phyloP scores from a whole-genome alignment of 2,329 filamentous ascomycete species.

The Drechslerella dactyloides region DNA sequence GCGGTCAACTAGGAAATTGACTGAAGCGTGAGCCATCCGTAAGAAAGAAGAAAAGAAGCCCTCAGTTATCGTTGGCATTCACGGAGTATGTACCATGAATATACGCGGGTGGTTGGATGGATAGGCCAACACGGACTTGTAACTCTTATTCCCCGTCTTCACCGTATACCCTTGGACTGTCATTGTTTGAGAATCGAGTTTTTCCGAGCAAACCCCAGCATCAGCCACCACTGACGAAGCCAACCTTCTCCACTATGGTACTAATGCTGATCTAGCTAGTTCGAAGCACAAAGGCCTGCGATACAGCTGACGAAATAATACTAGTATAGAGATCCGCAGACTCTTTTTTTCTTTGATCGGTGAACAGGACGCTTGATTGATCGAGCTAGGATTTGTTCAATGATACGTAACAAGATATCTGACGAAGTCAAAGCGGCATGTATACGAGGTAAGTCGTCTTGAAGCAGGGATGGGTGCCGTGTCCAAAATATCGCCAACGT shows the following conservation, averaged over 20 bases:
- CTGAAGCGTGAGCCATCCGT: no score
- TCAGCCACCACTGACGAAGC: constrained; percentile 29
- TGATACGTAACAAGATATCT: neutral
- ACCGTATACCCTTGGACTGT: constrained; percentile 1
- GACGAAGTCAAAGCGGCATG: constrained; percentile 26
- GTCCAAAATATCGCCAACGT: no score
- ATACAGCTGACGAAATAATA: constrained; percentile 28
- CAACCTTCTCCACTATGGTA: constrained; percentile 9
- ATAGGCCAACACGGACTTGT: constrained; percentile 1
- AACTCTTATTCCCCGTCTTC: neutral
- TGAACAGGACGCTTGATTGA: neutral
- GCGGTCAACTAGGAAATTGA: no score
- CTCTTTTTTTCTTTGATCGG: constrained; percentile 9
- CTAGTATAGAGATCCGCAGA: constrained; percentile 17
- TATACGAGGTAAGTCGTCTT: constrained; percentile 38
- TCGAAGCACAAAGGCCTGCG: constrained; percentile 39
- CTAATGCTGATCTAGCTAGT: constrained; percentile 37
- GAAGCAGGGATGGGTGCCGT: constrained; percentile 38
- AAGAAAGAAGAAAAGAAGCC: no score
- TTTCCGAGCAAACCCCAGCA: constrained; percentile 41
- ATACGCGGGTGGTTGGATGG: neutral
- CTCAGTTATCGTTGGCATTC: no score
- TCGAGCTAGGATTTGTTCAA: neutral
- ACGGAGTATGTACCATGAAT: neutral
- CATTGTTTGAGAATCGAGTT: constrained; percentile 23